phyloP scores from a whole-genome alignment of 2,329 filamentous ascomycete genomes.

The Phyllosticta citribraziliensis region DNA sequence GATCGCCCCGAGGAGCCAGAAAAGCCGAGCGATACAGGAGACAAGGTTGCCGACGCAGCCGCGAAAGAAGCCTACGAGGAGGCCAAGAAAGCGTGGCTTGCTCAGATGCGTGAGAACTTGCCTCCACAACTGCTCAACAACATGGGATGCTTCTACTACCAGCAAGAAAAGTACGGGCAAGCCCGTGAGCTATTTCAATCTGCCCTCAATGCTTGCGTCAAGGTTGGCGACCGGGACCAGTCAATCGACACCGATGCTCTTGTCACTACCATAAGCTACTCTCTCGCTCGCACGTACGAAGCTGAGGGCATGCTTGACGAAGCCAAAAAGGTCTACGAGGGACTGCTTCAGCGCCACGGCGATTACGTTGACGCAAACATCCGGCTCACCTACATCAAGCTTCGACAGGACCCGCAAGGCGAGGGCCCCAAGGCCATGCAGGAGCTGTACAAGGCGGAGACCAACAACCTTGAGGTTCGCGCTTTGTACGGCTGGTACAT shows the following conservation, averaged over 20 bases:
- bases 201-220: conserved; percentile 80
- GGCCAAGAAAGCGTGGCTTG: conserved; percentile 45
- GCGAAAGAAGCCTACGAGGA: conserved; percentile 7
- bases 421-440: conserved; percentile 79
- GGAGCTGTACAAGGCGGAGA: conserved; percentile 75
- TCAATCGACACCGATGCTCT: conserved; percentile 79
- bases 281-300: conserved; percentile 88
- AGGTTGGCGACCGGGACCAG: conserved; percentile 64
- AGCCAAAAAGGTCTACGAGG: conserved; percentile 81
- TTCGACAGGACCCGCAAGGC: conserved; percentile 70
- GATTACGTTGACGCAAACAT: conserved; percentile 91
- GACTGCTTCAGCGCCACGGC: conserved; percentile 69
- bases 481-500: conserved; percentile 94
- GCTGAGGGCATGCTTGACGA: conserved; percentile 70
- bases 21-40: conserved; percentile 33
- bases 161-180: conserved; percentile 68
- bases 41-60: conserved; percentile 24
- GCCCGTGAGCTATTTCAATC: conserved; percentile 85
- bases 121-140: conserved; percentile 93
- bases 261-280: conserved; percentile 94
- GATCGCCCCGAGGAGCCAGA: conserved; percentile 36
- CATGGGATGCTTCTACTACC: conserved; percentile 91
- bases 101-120: conserved; percentile 60
- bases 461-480: conserved; percentile 80
- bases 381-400: conserved; percentile 79